These are phyloP conservation scores for Chamaecyparis obtusa DNA, from an alignment of 75 land plant species.

Conservation along the genomic window DNA sequence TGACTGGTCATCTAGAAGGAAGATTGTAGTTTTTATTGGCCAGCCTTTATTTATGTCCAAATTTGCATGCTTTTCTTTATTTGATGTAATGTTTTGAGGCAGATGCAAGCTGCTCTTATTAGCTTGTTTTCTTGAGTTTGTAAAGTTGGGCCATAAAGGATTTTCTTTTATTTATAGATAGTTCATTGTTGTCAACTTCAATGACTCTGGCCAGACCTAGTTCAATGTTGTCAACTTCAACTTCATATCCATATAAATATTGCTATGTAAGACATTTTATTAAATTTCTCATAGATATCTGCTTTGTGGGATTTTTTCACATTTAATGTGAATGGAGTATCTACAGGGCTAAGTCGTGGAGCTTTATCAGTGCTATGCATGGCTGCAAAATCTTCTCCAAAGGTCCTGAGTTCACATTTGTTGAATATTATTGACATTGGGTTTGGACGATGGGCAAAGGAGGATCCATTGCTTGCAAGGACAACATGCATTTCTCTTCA, in stretches of 20 bases:
- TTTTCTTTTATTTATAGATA: neutral
- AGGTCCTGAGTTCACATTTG: conserved; percentile 66
- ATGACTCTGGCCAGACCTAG: neutral
- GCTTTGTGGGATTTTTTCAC: conserved; percentile 96
- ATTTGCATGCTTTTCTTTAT: neutral
- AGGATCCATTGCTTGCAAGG: conserved; percentile 93
- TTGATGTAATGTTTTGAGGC: neutral
- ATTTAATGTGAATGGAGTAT: conserved; percentile 84
- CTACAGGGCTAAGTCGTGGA: conserved; percentile 88
- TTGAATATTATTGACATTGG: conserved; percentile 97
- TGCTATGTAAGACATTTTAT: neutral
- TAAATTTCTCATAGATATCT: conserved; percentile 57
- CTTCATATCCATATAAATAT: neutral
- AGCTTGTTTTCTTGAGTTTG: neutral
- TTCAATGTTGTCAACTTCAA: no score
- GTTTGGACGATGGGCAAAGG: conserved; percentile 96
- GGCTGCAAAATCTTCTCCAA: conserved; percentile 80
- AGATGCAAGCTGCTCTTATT: neutral
- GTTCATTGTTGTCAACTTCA: neutral
- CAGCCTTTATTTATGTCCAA: neutral
- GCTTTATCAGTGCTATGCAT: conserved; percentile 89
- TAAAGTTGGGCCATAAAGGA: neutral
- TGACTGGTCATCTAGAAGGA: neutral
- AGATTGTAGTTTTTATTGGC: neutral
- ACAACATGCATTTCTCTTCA: conserved; percentile 92